Conservation (phyloP, 2,329 filamentous ascomycete genomes). For the Thelonectria rubi region DNA sequence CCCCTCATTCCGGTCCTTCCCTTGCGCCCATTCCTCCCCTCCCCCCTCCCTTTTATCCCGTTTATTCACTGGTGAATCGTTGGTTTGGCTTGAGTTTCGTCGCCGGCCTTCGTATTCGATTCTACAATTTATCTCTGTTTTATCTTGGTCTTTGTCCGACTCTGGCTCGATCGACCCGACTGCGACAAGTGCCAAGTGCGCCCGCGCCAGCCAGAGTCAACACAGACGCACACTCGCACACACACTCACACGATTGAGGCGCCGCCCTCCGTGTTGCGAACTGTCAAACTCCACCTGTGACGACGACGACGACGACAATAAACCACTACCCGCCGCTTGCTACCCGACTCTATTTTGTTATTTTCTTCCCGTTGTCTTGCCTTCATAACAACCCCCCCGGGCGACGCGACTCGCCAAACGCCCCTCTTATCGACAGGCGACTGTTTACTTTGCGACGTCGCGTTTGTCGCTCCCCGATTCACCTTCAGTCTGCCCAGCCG, state of each 20-base stretch:
- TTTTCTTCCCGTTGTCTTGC: too few relatives aligned
- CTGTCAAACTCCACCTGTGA: too few relatives aligned
- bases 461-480: background rate
- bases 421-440: too few relatives aligned
- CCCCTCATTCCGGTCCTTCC: constrained; percentile 48
- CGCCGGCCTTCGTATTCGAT: constrained; percentile 13
- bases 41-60: constrained; percentile 29
- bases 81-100: constrained; percentile 32
- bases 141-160: background rate
- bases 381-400: too few relatives aligned
- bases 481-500: background rate
- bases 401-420: too few relatives aligned
- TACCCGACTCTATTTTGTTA: too few relatives aligned
- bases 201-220: background rate
- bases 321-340: too few relatives aligned
- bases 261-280: background rate
- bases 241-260: background rate
- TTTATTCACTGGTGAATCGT: constrained; percentile 26
- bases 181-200: constrained; percentile 1
- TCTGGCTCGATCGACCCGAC: background rate
- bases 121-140: constrained; percentile 4
- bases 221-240: background rate
- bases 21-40: constrained; percentile 39
- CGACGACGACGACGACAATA: too few relatives aligned
- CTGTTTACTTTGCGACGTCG: background rate